Base-by-base conservation (phyloP, 2,329 filamentous ascomycete species). In the Aspergillus brunneoviolaceus region DNA sequence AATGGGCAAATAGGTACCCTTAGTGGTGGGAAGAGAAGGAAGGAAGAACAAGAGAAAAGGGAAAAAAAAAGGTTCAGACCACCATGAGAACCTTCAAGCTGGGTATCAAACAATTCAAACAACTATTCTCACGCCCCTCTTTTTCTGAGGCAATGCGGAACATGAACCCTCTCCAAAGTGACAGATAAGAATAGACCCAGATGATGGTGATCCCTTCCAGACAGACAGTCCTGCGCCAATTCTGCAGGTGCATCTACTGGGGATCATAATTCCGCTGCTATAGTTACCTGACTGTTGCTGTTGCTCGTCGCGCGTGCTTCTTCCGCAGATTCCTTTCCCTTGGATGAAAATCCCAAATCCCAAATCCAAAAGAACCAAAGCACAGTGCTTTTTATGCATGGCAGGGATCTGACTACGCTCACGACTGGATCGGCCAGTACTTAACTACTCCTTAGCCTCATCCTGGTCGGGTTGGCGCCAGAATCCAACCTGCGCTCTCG, bases 161-260 rank as follows among this genome's bases (percentile, higher is more conserved):
- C 51, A 23, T 10, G 39, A 35, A 39, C 39, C 39, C 39, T 45
- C 47, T 33, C 53, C n/a, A n/a, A 55, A 49, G 39, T 14, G 33
- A 35, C 10, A 7, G 53, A 16, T 21, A 56, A 49, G 39, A 45
- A 45, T 45, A 19, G 39, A 45, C 16, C 39, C 39, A 45, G 39
- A 45, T 19, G 39, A 49, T 50, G 52, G 52, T 55, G 52, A 42
- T 55, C 52, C 58, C 51, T 52, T 50, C 50, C 54, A 62, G 59
- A 29, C 42, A 55, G 59, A 29, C 42, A 55, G 60, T 58, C 62
- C 55, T 67, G 61, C 65, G 61, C 65, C 63, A 65, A 60, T 65
- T 63, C 64, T 67, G 65, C 65, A 66, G 65, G 64, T 67, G 64
- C 64, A 66, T 54, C 57, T 52, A 60, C 60, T 39, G 59, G 57